Evolutionary conservation across 139 green algal species (phyloP), one percentile per base, ranked within the genome.

Genomic region (Dunaliella sp.): DNA sequence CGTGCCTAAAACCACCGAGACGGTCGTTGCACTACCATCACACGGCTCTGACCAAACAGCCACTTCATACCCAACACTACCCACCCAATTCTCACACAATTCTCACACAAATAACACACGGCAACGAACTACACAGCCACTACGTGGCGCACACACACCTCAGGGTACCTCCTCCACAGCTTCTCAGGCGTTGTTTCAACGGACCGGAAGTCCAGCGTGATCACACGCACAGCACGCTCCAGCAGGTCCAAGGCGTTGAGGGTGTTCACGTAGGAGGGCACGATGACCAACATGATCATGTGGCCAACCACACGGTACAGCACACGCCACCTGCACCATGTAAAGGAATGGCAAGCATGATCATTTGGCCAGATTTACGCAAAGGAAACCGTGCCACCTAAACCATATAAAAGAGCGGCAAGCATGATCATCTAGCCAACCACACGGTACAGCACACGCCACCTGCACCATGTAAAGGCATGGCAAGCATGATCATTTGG

Each of bases 71-170:
- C n/a, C 48, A 65, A 65, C 16, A 65, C 48, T 65, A 26, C 16
- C 48, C 48, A 65, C 16, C 48, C 16, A 16, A 7, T 26, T 26
- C 48, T 7, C 7, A 16, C 7, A 65, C 48, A 65, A 26, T 16
- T 26, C 16, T 7, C 48, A 65, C 7, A 65, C 7, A 65, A 65
- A 7, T 65, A 7, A 65, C 48, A 65, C 48, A 65, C 48, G n/a
- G n/a, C n/a, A n/a, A n/a, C n/a, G n/a, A n/a, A n/a, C n/a, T n/a
- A n/a, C n/a, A n/a, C n/a, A n/a, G n/a, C n/a, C n/a, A n/a, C n/a
- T n/a, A n/a, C n/a, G n/a, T n/a, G n/a, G n/a, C n/a, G 48, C 48
- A 65, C 48, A 65, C 76, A 3, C 79, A 85, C 81, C 81, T 85
- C 81, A n/a, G 36, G 57, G 28, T 80, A 85, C 26, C 81, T 58